A percentile compares a stretch with the other conserved stretches of the same genome.
phyloP scores from a whole-genome alignment of 768 basidiomycete species.

The Trametes maxima region DNA sequence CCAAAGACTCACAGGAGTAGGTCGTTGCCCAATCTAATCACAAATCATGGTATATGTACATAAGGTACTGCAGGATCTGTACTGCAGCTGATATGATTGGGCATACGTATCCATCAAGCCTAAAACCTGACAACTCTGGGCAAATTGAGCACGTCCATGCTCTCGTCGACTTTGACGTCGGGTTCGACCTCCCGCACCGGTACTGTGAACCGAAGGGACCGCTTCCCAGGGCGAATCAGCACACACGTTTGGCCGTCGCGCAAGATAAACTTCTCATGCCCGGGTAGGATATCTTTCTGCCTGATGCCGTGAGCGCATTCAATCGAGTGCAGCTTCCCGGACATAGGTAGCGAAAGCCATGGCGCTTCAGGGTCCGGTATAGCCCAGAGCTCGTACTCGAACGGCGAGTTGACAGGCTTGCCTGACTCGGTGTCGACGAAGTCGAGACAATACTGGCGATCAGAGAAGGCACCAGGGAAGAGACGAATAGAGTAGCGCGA shows the following conservation, averaged over 20 bases:
- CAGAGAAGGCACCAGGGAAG: neutral
- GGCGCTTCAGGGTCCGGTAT: neutral
- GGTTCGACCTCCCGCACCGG: neutral
- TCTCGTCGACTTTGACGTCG: neutral
- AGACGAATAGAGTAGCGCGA: neutral
- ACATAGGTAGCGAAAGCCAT: neutral
- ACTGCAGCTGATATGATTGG: too few species aligned
- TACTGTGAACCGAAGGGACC: neutral
- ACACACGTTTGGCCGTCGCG: conserved; percentile 4
- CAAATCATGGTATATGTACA: too few species aligned
- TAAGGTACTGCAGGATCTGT: too few species aligned
- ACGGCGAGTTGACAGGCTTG: conserved; percentile 4
- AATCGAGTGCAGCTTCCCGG: neutral
- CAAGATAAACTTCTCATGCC: conserved; percentile 3
- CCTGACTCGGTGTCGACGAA: neutral
- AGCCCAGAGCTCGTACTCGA: conserved; percentile 4
- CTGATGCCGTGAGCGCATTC: neutral
- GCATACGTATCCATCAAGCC: too few species aligned
- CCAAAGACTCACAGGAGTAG: too few species aligned
- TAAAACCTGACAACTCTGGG: neutral
- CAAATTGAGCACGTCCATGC: neutral
- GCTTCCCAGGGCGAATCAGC: neutral
- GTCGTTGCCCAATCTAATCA: too few species aligned
- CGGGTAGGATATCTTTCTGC: conserved; percentile 1
- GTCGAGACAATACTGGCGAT: too few species aligned